Conservation (phyloP, 371 early-diverging fungal species). For the Mucor indicus region DNA sequence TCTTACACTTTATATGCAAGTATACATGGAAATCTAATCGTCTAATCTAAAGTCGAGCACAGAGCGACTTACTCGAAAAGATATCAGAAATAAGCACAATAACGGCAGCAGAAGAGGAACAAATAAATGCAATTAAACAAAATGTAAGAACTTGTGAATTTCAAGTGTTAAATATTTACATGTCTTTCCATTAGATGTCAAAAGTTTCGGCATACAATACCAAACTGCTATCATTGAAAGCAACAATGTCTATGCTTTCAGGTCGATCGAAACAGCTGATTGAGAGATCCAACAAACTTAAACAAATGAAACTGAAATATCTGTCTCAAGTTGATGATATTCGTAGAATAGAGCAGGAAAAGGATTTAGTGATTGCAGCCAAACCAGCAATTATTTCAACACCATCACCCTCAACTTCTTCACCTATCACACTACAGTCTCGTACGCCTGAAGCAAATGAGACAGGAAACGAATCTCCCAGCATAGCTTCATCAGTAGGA, state of each 20-base stretch:
- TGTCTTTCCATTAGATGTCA: constrained; percentile 42
- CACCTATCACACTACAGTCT: constrained; percentile 3
- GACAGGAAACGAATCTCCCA: no score
- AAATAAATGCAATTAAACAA: no score
- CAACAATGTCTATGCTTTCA: constrained; percentile 35
- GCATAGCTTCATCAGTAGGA: no score
- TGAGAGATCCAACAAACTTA: constrained; percentile 28
- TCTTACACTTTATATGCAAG: no score
- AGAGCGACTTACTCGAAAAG: no score
- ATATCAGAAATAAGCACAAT: no score
- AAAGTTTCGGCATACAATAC: constrained; percentile 34
- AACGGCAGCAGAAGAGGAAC: no score
- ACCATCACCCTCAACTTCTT: constrained; percentile 1
- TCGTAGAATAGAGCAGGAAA: constrained; percentile 31
- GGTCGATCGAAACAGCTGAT: constrained; percentile 33
- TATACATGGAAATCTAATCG: no score
- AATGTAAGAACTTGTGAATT: no score
- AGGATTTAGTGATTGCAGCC: constrained; percentile 35
- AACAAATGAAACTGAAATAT: constrained; percentile 25
- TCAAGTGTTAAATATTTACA: no score
- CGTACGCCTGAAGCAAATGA: no score
- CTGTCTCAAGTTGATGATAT: constrained; percentile 35
- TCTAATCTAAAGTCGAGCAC: no score
- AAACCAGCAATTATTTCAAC: constrained; percentile 4
- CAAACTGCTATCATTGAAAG: constrained; percentile 32